phyloP scores from a whole-genome alignment of 2,329 filamentous ascomycete species.

The Penicillium palitans region DNA sequence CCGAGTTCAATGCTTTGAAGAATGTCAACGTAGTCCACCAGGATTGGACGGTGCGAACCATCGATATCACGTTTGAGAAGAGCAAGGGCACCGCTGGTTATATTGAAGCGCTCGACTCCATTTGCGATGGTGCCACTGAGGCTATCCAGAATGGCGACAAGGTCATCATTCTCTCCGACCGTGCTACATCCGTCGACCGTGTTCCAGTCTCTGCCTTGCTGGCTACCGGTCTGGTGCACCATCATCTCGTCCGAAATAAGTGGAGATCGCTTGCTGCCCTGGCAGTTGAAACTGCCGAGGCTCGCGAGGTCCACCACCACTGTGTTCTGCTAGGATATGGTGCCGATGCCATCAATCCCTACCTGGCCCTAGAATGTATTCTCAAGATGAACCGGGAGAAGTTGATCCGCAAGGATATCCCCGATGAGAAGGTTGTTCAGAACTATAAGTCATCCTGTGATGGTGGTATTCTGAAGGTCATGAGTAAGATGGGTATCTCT shows the following conservation, averaged over 20 bases:
- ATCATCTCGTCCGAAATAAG: slow-evolving; percentile 92
- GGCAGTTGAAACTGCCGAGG: slow-evolving; percentile 88
- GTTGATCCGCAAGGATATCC: slow-evolving; percentile 85
- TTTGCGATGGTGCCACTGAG: slow-evolving; percentile 80
- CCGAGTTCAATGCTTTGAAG: slow-evolving; percentile 84
- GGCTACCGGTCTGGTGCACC: slow-evolving; percentile 90
- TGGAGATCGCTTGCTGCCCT: slow-evolving; percentile 88
- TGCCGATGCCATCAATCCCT: slow-evolving; percentile 91
- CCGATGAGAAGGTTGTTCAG: slow-evolving; percentile 77
- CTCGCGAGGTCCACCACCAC: slow-evolving; percentile 97
- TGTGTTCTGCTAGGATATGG: slow-evolving; percentile 96
- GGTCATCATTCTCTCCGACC: slow-evolving; percentile 85
- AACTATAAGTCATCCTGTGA: slow-evolving; percentile 98
- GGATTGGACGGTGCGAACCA: slow-evolving; percentile 83
- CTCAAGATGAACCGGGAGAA: slow-evolving; percentile 94
- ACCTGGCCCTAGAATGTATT: slow-evolving; percentile 94
- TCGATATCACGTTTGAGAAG: slow-evolving; percentile 93
- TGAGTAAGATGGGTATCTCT: slow-evolving; percentile 99
- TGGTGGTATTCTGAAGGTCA: slow-evolving; percentile 95
- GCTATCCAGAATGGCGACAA: slow-evolving; percentile 81
- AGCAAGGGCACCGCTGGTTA: slow-evolving; percentile 79
- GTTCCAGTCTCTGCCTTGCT: slow-evolving; percentile 83
- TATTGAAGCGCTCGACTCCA: slow-evolving; percentile 79
- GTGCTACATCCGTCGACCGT: slow-evolving; percentile 77
- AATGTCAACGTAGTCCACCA: slow-evolving; percentile 72